Evolutionary conservation across 2,329 filamentous ascomycete genomes (phyloP).

Genomic region (Trichoderma atroviride): DNA sequence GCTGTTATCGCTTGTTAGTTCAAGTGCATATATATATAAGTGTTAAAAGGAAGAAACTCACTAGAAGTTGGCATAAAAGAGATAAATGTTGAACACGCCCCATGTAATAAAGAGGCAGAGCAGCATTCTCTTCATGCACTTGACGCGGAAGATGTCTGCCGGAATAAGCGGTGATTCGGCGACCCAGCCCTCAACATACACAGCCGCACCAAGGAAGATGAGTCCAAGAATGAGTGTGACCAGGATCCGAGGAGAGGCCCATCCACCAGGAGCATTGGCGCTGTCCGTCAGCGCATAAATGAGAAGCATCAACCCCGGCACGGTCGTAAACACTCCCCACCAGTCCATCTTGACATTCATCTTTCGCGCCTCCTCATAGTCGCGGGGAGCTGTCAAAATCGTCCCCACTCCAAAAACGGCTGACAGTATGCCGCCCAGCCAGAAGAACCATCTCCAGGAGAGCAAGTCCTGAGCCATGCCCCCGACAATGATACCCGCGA

Average conservation of each 20-base stretch:
- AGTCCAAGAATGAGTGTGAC: conserved; percentile 60
- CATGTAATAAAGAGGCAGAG: conserved; percentile 53
- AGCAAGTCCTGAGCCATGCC: conserved; percentile 62
- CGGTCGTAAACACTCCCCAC: conserved; percentile 56
- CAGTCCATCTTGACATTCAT: conserved; percentile 59
- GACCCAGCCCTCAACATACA: conserved; percentile 68
- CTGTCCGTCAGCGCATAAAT: conserved; percentile 71
- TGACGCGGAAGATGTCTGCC: conserved; percentile 62
- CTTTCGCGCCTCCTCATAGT: conserved; percentile 39
- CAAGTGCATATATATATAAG: neutral
- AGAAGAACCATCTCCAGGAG: conserved; percentile 70
- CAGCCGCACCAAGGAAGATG: conserved; percentile 53
- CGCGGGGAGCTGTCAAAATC: conserved; percentile 42
- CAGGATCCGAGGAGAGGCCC: conserved; percentile 67
- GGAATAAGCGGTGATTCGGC: conserved; percentile 64
- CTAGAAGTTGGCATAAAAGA: conserved; percentile 68
- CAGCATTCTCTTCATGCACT: conserved; percentile 61
- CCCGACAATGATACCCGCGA: conserved; percentile 65
- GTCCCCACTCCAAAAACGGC: conserved; percentile 56
- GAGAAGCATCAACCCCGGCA: conserved; percentile 63
- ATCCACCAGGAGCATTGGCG: conserved; percentile 61
- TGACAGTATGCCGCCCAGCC: conserved; percentile 53
- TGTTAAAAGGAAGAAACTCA: conserved; percentile 38
- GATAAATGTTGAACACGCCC: conserved; percentile 62
- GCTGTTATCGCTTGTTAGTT: conserved; percentile 36